These are phyloP conservation scores for Quercus tomentella DNA, from an alignment of 331 rosid genomes.

Conservation along the genomic window DNA sequence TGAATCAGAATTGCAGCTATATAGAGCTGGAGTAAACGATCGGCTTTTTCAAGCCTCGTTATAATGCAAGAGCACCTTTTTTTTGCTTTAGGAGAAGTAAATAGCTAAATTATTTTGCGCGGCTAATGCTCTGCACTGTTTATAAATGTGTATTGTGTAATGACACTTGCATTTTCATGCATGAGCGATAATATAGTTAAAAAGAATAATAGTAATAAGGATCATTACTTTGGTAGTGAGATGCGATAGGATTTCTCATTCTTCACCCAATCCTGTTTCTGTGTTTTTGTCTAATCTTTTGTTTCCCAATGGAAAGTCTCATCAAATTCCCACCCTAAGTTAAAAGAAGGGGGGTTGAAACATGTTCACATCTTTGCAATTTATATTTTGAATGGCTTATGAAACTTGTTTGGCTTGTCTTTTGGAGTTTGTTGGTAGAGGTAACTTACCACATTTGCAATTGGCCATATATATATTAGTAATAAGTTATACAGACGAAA, in stretches of 20 bases:
- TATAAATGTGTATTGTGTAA: slow-evolving; percentile 1
- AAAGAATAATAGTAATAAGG: background rate
- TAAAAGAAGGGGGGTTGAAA: too few relatives aligned
- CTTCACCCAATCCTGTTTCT: background rate
- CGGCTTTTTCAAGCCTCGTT: slow-evolving; percentile 40
- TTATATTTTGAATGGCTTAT: too few relatives aligned
- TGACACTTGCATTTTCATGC: slow-evolving; percentile 25
- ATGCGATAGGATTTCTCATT: background rate
- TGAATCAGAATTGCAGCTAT: slow-evolving; percentile 59
- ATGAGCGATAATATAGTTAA: slow-evolving; percentile 18
- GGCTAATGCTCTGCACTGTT: background rate
- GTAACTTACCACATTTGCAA: too few relatives aligned
- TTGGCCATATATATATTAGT: too few relatives aligned
- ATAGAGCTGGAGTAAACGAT: slow-evolving; percentile 78
- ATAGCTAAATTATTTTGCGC: slow-evolving; percentile 8
- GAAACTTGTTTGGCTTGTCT: too few relatives aligned
- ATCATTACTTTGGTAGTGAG: background rate
- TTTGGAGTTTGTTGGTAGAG: too few relatives aligned
- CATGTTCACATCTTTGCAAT: too few relatives aligned
- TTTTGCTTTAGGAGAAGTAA: background rate
- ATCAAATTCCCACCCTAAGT: too few relatives aligned
- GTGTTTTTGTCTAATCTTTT: background rate
- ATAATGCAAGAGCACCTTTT: background rate
- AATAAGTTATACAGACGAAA: too few relatives aligned
- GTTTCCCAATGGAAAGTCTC: background rate